Conservation (phyloP, 257 asterid species). For the Primulina huaijiensis region DNA sequence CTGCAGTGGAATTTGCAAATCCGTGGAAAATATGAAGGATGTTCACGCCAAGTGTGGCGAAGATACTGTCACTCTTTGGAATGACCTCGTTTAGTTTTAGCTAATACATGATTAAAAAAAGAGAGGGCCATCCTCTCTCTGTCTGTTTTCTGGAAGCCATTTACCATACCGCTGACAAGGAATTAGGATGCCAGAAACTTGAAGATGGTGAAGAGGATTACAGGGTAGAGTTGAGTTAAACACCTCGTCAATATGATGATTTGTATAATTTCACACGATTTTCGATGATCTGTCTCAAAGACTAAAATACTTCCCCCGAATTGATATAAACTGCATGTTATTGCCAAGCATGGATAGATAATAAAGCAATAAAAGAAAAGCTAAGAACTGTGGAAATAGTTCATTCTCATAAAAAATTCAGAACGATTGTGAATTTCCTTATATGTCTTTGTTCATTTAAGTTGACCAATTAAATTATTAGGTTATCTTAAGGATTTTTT, state of each 20-base stretch:
- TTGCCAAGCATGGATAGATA: neutral
- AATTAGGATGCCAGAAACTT: too few relatives aligned
- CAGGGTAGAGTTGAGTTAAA: neutral
- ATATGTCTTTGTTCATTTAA: too few relatives aligned
- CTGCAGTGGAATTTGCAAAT: conserved; percentile 65
- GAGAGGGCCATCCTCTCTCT: neutral
- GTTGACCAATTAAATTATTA: too few relatives aligned
- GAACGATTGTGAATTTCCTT: too few relatives aligned
- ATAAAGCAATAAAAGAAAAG: neutral
- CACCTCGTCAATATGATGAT: neutral
- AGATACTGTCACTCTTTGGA: conserved; percentile 48
- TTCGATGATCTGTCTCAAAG: neutral
- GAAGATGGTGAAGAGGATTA: neutral
- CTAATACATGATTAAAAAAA: neutral
- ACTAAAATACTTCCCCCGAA: neutral
- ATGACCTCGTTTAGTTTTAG: conserved; percentile 33
- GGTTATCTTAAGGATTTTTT: too few relatives aligned
- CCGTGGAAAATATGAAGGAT: conserved; percentile 49
- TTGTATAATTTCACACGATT: neutral
- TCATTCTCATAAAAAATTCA: neutral
- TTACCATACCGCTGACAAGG: neutral
- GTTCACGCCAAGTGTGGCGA: conserved; percentile 53
- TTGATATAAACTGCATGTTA: neutral
- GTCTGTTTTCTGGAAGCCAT: neutral
- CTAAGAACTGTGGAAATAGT: neutral